Percentiles rank a stretch among this genome's conserved stretches.
These are phyloP conservation scores for Aspergillus cavernicola DNA, from an alignment of 495 filamentous ascomycete species.

Conservation along the genomic window DNA sequence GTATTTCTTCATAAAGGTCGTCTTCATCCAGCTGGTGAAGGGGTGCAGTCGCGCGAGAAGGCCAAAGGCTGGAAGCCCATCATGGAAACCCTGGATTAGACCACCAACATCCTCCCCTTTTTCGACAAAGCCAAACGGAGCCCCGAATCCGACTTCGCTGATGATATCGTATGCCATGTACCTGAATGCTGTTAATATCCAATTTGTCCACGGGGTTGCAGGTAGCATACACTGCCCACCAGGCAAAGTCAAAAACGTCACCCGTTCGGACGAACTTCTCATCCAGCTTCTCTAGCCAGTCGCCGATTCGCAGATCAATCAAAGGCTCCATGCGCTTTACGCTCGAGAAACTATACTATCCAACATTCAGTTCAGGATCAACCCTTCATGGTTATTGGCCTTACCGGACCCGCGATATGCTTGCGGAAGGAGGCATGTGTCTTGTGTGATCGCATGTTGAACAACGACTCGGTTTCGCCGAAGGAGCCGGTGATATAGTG, in stretches of 20 bases:
- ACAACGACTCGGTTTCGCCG: conserved; percentile 44
- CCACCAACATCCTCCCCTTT: conserved; percentile 54
- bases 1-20: conserved; percentile 50
- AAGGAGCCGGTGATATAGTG: conserved; percentile 51
- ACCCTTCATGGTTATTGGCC: background rate
- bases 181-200: background rate
- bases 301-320: conserved; percentile 40
- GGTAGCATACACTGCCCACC: conserved; percentile 43
- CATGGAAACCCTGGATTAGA: conserved; percentile 51
- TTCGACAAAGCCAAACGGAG: conserved; percentile 58
- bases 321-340: conserved; percentile 52
- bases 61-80: conserved; percentile 46
- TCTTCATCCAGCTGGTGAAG: conserved; percentile 50
- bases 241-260: conserved; percentile 47
- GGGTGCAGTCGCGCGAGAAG: conserved; percentile 49
- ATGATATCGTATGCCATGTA: conserved; percentile 63
- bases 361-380: conserved; percentile 12
- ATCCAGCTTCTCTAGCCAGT: conserved; percentile 43
- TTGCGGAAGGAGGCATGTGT: conserved; percentile 44
- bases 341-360: conserved; percentile 49
- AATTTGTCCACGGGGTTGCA: background rate
- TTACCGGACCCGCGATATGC: conserved; percentile 39
- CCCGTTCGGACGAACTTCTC: conserved; percentile 40
- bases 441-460: conserved; percentile 49
- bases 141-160: conserved; percentile 59